Conservation (phyloP, 257 asterid genomes). For the Fraxinus americana region DNA sequence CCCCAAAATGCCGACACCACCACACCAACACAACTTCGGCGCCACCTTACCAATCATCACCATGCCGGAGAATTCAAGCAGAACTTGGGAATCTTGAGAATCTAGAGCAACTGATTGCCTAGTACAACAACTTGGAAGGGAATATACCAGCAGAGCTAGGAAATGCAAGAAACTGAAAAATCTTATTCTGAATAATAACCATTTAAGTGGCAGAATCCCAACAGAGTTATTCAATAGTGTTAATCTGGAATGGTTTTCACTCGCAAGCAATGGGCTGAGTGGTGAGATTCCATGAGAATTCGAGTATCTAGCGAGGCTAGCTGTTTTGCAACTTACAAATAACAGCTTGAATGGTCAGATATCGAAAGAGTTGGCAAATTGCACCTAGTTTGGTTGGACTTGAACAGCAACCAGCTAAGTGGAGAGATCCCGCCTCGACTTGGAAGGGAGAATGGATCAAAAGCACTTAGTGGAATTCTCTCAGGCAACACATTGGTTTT, state of each 20-base stretch:
- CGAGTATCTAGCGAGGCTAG: conserved; percentile 62
- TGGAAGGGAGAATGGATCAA: conserved; percentile 79
- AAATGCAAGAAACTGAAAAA: conserved; percentile 83
- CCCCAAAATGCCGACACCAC: too few relatives aligned
- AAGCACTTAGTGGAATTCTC: conserved; percentile 75
- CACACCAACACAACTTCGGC: too few relatives aligned
- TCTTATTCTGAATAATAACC: conserved; percentile 82
- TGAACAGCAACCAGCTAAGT: conserved; percentile 65
- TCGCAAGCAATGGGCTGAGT: conserved; percentile 70
- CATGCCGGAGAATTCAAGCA: too few relatives aligned
- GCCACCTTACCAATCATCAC: too few relatives aligned
- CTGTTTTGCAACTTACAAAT: conserved; percentile 83
- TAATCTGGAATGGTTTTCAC: conserved; percentile 80
- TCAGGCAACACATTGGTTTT: conserved; percentile 87
- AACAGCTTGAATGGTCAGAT: conserved; percentile 79
- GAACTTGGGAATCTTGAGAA: conserved; percentile 76
- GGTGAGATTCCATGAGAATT: conserved; percentile 78
- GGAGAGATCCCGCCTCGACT: conserved; percentile 90
- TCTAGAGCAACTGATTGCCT: conserved; percentile 85
- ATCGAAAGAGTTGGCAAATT: conserved; percentile 65
- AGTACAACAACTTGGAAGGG: conserved; percentile 88
- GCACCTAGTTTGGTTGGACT: conserved; percentile 86
- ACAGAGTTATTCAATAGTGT: conserved; percentile 57
- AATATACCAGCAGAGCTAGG: conserved; percentile 76
- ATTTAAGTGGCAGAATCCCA: conserved; percentile 72